These are phyloP conservation scores for Allantophomopsis lycopodina DNA, from an alignment of 2,329 filamentous ascomycete genomes.

Conservation along the genomic window DNA sequence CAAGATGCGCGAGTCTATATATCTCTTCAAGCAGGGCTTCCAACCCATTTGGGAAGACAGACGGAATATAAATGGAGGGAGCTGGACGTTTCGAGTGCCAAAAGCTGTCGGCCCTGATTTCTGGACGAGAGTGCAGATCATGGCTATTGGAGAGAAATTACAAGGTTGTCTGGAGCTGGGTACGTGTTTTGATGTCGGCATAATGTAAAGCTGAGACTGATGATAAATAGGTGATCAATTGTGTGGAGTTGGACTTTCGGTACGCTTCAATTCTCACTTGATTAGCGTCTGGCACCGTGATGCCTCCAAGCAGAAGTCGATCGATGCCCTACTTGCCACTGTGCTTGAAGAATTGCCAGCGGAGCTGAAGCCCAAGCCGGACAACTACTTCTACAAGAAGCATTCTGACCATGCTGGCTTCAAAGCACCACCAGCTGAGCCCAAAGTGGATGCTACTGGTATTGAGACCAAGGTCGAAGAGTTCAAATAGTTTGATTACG, in stretches of 20 bases:
- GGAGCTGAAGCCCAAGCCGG: slow-evolving; percentile 58
- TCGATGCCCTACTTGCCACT: slow-evolving; percentile 59
- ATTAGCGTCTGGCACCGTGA: slow-evolving; percentile 92
- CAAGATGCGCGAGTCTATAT: slow-evolving; percentile 64
- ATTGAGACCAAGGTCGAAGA: slow-evolving; percentile 4
- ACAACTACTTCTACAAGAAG: slow-evolving; percentile 75
- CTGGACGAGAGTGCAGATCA: slow-evolving; percentile 70
- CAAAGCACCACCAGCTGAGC: slow-evolving; percentile 33
- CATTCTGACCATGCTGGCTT: slow-evolving; percentile 82
- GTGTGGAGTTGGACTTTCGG: slow-evolving; percentile 76
- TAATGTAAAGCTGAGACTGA: neutral
- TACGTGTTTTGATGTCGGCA: slow-evolving; percentile 24
- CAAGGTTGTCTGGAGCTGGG: slow-evolving; percentile 60
- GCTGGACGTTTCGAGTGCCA: slow-evolving; percentile 84
- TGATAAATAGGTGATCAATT: slow-evolving; percentile 58
- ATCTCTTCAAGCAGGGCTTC: slow-evolving; percentile 69
- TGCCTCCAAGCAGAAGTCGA: slow-evolving; percentile 63
- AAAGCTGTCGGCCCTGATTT: slow-evolving; percentile 61
- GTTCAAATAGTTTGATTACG: too few relatives aligned
- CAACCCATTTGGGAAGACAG: slow-evolving; percentile 74
- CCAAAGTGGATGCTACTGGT: slow-evolving; percentile 8
- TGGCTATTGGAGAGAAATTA: slow-evolving; percentile 73
- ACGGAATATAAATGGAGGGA: slow-evolving; percentile 72
- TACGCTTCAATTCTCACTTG: slow-evolving; percentile 79
- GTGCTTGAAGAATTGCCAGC: slow-evolving; percentile 61